Evolutionary conservation across 441 rosid genomes (phyloP).

Genomic region (Populus trichocarpa): DNA sequence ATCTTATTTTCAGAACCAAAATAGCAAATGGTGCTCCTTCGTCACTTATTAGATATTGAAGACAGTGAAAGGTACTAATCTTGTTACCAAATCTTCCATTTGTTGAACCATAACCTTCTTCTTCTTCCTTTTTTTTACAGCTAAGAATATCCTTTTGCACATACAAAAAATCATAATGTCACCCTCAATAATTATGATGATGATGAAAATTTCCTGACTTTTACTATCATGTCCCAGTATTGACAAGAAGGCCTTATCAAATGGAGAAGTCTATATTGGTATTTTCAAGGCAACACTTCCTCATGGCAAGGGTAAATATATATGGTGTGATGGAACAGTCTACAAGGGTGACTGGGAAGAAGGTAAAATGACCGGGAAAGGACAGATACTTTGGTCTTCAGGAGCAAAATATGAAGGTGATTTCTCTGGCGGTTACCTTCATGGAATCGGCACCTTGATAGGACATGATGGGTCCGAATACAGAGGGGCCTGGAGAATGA

Average conservation of each 20-base stretch:
- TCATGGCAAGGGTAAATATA: slow-evolving; percentile 79
- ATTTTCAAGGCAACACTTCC: slow-evolving; percentile 56
- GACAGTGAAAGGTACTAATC: slow-evolving; percentile 36
- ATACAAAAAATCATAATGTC: background rate
- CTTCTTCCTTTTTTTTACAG: too few relatives aligned
- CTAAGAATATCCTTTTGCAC: background rate
- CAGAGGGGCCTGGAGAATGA: slow-evolving; percentile 85
- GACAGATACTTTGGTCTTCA: slow-evolving; percentile 60
- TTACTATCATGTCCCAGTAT: slow-evolving; percentile 35
- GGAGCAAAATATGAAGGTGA: slow-evolving; percentile 86
- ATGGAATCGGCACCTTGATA: slow-evolving; percentile 65
- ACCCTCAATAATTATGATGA: too few relatives aligned
- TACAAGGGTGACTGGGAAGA: slow-evolving; percentile 95
- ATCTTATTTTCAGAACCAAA: slow-evolving; percentile 2
- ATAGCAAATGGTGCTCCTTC: slow-evolving; percentile 16
- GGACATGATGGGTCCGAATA: slow-evolving; percentile 64
- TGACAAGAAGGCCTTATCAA: slow-evolving; percentile 44
- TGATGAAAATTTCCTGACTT: too few relatives aligned
- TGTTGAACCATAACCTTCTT: too few relatives aligned
- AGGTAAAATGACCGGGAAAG: slow-evolving; percentile 83
- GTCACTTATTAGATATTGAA: slow-evolving; percentile 27
- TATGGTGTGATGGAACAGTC: slow-evolving; percentile 62
- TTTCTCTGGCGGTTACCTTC: slow-evolving; percentile 81
- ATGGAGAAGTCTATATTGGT: slow-evolving; percentile 75
- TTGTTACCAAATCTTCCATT: background rate